Evolutionary conservation across 2,329 filamentous ascomycete species (phyloP), one percentile per base, ranked within the genome.

Genomic region (Coniochaeta sp.): DNA sequence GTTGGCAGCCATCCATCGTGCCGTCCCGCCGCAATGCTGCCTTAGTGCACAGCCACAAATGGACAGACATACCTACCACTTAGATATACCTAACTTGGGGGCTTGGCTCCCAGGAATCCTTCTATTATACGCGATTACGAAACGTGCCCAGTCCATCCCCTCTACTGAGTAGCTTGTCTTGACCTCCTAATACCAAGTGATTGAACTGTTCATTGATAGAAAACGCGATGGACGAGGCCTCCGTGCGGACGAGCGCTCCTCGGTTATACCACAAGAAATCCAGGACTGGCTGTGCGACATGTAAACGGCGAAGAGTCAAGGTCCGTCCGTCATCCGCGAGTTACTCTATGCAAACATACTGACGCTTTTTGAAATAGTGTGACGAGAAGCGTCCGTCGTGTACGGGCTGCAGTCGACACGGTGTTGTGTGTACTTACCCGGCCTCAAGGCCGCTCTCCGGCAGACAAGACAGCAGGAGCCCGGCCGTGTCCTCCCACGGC

Each of bases 251-350:
- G 2, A 26, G 32, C 20, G 59, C 54, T 9, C 60, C 60, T 22
- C 54, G 64, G 38, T 55, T 66, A 18, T 66, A 65, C 46, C 64
- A 66, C 53, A 63, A 59, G 52, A 66, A 67, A 56, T 65, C 62
- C 24, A 53, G 59, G 31, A 61, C 57, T 48, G 64, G 64, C 1
- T 66, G 64, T 51, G 51, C 59, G 13, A 57, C 62, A 35, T 66
- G 63, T 52, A 63, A 62, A 52, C 57, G 56, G 8, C 55, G 63
- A 26, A 57, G 63, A 18, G 64, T 66, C 16, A 66, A 65, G 60
- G 64, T 65, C 22, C 4, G 31, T 35, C 22, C 4, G 31, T 35
- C n/a, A 12, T 12, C 10, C 12, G 6, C 4, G 10, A 12, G 13
- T 6, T 13, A 24, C 2, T 12, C n/a, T 14, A 26, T 26, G 26